These are phyloP conservation scores for Chytriomyces hyalinus DNA, from an alignment of 192 early-diverging fungal species.

Conservation along the genomic window DNA sequence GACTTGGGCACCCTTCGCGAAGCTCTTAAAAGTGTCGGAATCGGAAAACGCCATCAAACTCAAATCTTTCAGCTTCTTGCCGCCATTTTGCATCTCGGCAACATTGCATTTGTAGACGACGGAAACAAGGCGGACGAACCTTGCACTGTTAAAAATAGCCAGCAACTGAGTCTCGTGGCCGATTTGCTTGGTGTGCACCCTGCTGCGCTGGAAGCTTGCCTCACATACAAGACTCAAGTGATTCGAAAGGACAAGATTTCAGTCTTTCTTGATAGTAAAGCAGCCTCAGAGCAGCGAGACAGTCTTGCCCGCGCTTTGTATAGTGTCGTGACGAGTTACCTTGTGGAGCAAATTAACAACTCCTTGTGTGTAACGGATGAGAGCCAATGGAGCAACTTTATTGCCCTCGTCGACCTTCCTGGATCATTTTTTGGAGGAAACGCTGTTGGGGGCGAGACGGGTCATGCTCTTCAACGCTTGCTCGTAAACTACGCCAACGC, in stretches of 20 bases:
- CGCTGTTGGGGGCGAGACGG: constrained; percentile 1
- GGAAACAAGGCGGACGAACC: constrained; percentile 69
- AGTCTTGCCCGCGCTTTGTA: constrained; percentile 81
- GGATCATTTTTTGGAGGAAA: constrained; percentile 50
- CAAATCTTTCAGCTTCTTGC: constrained; percentile 83
- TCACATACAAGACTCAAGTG: constrained; percentile 80
- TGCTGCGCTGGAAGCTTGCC: constrained; percentile 59
- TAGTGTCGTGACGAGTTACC: constrained; percentile 73
- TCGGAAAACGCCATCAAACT: constrained; percentile 66
- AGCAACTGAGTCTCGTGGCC: constrained; percentile 75
- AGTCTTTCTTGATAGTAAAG: constrained; percentile 77
- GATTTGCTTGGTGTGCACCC: constrained; percentile 80
- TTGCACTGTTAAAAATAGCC: constrained; percentile 73
- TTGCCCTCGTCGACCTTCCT: constrained; percentile 80
- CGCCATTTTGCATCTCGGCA: constrained; percentile 90
- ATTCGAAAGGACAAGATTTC: constrained; percentile 84
- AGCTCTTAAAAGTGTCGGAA: constrained; percentile 52
- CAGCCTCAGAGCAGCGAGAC: constrained; percentile 81
- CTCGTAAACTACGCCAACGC: constrained; percentile 62
- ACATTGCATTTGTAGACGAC: constrained; percentile 79
- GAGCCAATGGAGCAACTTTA: constrained; percentile 73
- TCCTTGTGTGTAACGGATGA: constrained; percentile 74
- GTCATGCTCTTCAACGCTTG: constrained; percentile 54
- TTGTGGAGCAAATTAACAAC: constrained; percentile 89
- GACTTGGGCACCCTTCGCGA: constrained; percentile 44